These are phyloP conservation scores for Mucor piriformis DNA, from an alignment of 371 early-diverging fungal genomes.

Conservation along the genomic window DNA sequence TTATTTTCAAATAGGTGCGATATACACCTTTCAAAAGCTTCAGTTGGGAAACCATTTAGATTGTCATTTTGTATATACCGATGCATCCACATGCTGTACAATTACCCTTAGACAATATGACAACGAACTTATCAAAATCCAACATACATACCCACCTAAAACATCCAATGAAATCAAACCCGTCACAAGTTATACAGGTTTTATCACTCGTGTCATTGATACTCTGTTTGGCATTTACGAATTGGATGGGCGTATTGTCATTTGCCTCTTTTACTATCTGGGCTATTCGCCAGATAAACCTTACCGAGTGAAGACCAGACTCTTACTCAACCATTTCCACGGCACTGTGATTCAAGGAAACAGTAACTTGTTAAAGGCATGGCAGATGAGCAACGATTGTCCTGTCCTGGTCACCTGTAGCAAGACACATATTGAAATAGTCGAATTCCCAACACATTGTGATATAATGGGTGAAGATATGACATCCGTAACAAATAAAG, in stretches of 20 bases:
- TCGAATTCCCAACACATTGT: neutral
- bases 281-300: slow-evolving; percentile 21
- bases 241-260: slow-evolving; percentile 16
- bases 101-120: neutral
- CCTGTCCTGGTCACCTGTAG: slow-evolving; percentile 20
- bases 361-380: slow-evolving; percentile 8
- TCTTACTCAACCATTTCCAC: slow-evolving; percentile 27
- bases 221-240: slow-evolving; percentile 36
- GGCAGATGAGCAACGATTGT: neutral
- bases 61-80: no score
- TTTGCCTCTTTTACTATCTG: slow-evolving; percentile 28
- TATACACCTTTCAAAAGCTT: no score
- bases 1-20: no score
- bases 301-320: slow-evolving; percentile 21
- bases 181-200: slow-evolving; percentile 7
- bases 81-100: neutral
- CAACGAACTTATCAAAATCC: neutral
- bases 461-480: neutral
- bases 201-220: slow-evolving; percentile 37
- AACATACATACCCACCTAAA: neutral
- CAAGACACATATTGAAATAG: slow-evolving; percentile 17
- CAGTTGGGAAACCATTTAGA: no score
- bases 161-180: neutral
- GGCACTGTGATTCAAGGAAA: neutral
- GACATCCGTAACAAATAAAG: no score